phyloP scores from a whole-genome alignment of 768 basidiomycete genomes.

The Auriscalpium orientale region DNA sequence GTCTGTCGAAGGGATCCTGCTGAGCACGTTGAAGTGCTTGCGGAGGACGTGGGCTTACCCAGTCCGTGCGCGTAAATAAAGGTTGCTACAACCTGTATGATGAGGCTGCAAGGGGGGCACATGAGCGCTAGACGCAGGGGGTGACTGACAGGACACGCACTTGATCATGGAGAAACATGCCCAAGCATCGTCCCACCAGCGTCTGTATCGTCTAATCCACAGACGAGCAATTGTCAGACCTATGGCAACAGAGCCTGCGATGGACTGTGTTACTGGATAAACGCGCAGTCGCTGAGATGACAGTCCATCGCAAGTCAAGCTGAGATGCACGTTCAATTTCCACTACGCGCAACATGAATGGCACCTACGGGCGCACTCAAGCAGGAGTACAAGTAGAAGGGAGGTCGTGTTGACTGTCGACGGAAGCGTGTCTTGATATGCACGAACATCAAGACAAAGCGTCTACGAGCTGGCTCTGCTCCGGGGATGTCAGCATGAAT shows the following conservation, averaged over 20 bases:
- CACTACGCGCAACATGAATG: no score
- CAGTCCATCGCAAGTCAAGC: no score
- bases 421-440: no score
- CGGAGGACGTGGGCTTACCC: background rate
- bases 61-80: constrained; percentile 19
- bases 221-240: constrained; percentile 17
- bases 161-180: constrained; percentile 17
- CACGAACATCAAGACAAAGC: no score
- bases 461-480: no score
- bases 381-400: no score
- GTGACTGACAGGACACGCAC: background rate
- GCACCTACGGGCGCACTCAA: no score
- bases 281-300: background rate
- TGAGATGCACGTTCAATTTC: background rate
- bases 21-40: no score
- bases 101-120: constrained; percentile 5
- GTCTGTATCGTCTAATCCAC: constrained; percentile 15
- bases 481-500: no score
- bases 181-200: constrained; percentile 22
- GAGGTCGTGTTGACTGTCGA: no score
- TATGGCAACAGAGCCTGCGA: constrained; percentile 10
- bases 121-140: background rate
- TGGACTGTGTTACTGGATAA: constrained; percentile 16
- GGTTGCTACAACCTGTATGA: constrained; percentile 17
- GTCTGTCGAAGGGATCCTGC: background rate